A percentile compares a stretch with the other conserved stretches of the same genome.
These are phyloP conservation scores for Claviceps sp. DNA, from an alignment of 2,329 filamentous ascomycete genomes.

Conservation along the genomic window DNA sequence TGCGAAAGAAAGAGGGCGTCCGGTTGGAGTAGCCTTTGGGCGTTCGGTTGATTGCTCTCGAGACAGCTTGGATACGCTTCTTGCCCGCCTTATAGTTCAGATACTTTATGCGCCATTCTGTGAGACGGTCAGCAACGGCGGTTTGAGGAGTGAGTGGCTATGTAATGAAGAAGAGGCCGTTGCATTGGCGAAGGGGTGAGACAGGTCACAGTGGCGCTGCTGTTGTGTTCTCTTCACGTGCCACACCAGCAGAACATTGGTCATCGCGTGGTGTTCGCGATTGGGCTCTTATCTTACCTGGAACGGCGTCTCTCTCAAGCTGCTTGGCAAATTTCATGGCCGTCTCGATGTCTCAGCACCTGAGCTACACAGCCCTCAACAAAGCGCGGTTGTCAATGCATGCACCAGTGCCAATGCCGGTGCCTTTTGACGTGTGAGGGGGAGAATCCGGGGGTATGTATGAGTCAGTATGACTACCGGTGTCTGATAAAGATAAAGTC, in stretches of 20 bases:
- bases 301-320: constrained; percentile 43
- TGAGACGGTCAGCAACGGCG: constrained; percentile 2
- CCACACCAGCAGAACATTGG: neutral
- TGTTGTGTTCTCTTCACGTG: too few relatives aligned
- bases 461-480: neutral
- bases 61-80: constrained; percentile 79
- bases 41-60: constrained; percentile 54
- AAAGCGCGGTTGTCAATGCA: neutral
- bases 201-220: too few relatives aligned
- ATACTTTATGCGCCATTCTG: constrained; percentile 88
- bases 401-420: neutral
- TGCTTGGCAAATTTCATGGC: constrained; percentile 11
- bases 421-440: neutral
- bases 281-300: constrained; percentile 34
- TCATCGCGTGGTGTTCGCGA: neutral
- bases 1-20: constrained; percentile 18
- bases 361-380: constrained; percentile 3
- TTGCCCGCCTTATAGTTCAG: constrained; percentile 93
- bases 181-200: neutral
- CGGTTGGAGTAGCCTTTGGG: constrained; percentile 26
- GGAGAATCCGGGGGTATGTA: too few relatives aligned
- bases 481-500: neutral
- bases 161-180: neutral
- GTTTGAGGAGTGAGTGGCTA: neutral
- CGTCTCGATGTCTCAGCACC: constrained; percentile 5